A percentile compares a stretch with the other conserved stretches of the same genome.
Evolutionary conservation across 148 eudicot genomes (phyloP).

Genomic region (Dianthus caryophyllus): DNA sequence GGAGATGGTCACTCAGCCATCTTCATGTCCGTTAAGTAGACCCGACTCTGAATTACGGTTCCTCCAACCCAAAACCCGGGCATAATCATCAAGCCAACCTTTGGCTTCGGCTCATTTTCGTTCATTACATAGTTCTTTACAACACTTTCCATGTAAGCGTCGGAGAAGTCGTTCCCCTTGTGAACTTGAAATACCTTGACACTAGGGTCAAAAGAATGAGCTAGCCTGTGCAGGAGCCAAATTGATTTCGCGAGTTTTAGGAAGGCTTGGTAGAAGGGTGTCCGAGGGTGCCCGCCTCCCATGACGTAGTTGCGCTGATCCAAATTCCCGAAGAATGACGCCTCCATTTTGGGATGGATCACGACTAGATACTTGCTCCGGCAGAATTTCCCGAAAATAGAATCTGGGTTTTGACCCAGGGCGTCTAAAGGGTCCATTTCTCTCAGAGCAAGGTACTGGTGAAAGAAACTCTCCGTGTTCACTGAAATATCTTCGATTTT

Average conservation of each 20-base stretch:
- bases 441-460: constrained; percentile 71
- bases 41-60: constrained; percentile 64
- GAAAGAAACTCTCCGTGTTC: constrained; percentile 62
- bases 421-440: constrained; percentile 88
- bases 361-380: constrained; percentile 63
- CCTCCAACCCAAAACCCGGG: constrained; percentile 94
- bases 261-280: constrained; percentile 86
- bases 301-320: constrained; percentile 78
- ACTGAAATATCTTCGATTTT: constrained; percentile 37
- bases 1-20: constrained; percentile 48
- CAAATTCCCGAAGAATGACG: constrained; percentile 84
- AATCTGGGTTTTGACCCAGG: constrained; percentile 80
- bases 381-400: constrained; percentile 82
- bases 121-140: constrained; percentile 47
- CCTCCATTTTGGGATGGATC: constrained; percentile 90
- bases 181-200: constrained; percentile 81
- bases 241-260: constrained; percentile 79
- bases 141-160: constrained; percentile 86
- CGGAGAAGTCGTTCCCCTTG: constrained; percentile 71
- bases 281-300: constrained; percentile 96
- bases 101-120: constrained; percentile 57
- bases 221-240: constrained; percentile 86
- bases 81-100: constrained; percentile 89
- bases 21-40: constrained; percentile 66
- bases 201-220: constrained; percentile 77